A percentile compares a stretch with the other conserved stretches of the same genome.
Conservation (phyloP, 306 rosid species). For the Albizia julibrissin region DNA sequence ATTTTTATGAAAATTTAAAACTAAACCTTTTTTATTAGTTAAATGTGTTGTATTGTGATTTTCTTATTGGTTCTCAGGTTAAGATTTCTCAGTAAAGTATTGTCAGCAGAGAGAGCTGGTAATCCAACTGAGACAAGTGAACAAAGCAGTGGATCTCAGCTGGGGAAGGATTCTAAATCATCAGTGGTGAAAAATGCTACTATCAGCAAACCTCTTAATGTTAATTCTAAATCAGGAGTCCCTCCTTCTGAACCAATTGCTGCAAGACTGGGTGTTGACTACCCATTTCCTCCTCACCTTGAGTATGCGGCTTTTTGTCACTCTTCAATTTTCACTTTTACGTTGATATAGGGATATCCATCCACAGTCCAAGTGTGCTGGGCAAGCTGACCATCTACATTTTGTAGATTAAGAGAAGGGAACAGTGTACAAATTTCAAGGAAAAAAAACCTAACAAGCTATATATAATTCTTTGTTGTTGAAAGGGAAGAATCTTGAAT, state of each 20-base stretch:
- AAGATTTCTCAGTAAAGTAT: constrained; percentile 84
- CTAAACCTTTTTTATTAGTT: constrained; percentile 1
- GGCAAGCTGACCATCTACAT: constrained; percentile 9
- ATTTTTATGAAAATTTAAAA: constrained; percentile 2
- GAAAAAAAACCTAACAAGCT: not conserved
- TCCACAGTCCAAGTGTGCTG: not conserved
- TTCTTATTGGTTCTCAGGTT: constrained; percentile 51
- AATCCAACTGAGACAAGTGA: constrained; percentile 43
- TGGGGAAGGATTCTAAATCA: constrained; percentile 41
- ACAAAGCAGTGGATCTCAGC: constrained; percentile 37
- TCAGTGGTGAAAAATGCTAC: constrained; percentile 33
- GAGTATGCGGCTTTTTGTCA: constrained; percentile 56
- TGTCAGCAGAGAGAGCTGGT: constrained; percentile 71
- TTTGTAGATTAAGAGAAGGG: not conserved
- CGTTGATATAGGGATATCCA: constrained; percentile 1
- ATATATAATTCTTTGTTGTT: not conserved
- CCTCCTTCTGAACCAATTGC: constrained; percentile 72
- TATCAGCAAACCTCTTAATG: constrained; percentile 39
- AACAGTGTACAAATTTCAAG: not conserved
- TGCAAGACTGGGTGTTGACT: constrained; percentile 83
- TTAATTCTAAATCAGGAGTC: constrained; percentile 48
- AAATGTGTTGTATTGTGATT: constrained; percentile 23
- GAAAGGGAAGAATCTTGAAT: not conserved
- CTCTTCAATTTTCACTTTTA: constrained; percentile 24
- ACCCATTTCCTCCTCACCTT: constrained; percentile 88